Evolutionary conservation across 2,329 filamentous ascomycete genomes (phyloP), one percentile per base, ranked within the genome.

Genomic region (Neonectria faginata): DNA sequence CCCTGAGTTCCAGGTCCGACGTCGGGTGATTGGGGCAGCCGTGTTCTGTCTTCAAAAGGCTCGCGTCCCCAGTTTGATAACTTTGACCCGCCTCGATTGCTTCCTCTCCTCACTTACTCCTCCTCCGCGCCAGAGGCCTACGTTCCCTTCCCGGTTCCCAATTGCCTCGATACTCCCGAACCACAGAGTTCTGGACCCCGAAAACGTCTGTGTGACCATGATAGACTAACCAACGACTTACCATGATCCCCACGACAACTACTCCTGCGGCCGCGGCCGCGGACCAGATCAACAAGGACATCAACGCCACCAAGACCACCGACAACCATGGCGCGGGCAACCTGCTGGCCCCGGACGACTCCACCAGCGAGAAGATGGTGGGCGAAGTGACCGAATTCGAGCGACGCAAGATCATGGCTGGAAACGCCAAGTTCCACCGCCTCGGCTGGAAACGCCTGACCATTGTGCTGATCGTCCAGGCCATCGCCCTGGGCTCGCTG

Each of bases 381-480:
- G 68, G 68, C 39, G 65, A 69, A 22, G 52, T 66, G 42, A 62
- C 68, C 39, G 66, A 68, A 44, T 62, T 67, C 31, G 66, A 68
- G 57, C 65, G 62, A 62, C 58, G 64, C 51, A 70, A 70, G 62
- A 60, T 60, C 14, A 41, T 59, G 47, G 66, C 57, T 57, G 67
- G 67, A 55, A 61, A 60, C n/a, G 65, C 65, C 56, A 65, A 65
- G 52, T 69, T 67, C 57, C 60, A 67, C 52, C 67, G 67, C 48
- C 65, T 69, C 31, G 67, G 67, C 41, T 69, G 67, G 67, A 67
- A 67, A 50, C 61, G 67, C 27, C 65, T 69, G 42, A 67, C 62
- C 31, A 65, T 69, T 39, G 65, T 69, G 25, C 62, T 69, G 36
- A 65, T 69, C 56, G 65, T 69, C 47, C 63, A 67, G 18, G 67